Base-by-base conservation (phyloP, 805 yeast species). In the Metschnikowia hibisci region DNA sequence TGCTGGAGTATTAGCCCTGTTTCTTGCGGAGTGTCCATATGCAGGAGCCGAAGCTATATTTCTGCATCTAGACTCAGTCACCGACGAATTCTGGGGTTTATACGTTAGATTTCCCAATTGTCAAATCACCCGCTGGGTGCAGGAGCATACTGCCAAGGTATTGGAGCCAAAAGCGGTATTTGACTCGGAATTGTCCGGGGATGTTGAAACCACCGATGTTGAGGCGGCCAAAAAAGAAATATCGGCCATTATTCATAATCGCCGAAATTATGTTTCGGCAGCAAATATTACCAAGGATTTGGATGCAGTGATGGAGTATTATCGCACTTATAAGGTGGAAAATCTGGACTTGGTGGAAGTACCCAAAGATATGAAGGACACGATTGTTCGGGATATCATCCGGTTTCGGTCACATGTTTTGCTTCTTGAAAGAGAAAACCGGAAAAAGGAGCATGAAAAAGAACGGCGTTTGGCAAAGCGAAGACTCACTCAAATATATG, bases 381-480 rank as follows among this genome's bases (percentile, higher is more conserved):
- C 63, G n/a, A 75, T 81, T 29, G 73, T 68, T 14, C 68, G 69
- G 43, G 79, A 77, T 44, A 73, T 82, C 43, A 66, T 79, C 44
- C 75, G 72, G 47, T 82, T 82, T 55, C 61, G 87, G 53, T 64
- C 80, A 16, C 72, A 71, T 33, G 82, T 81, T 22, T 54, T 79
- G 41, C 71, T 71, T 32, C 60, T 76, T 22, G 86, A 81, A 43
- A 67, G 70, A 41, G 68, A 69, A 36, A 75, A 77, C 35, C 67
- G 83, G 33, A 74, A 71, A 39, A 65, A 65, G 44, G 79, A 78
- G 45, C 55, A 69, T 8, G 61, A 71, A 15, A 64, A 60, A 15
- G 87, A 80, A 48, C 67, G 79, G 34, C 62, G 63, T 31, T 69
- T 73, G 46, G 72, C 82, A 0, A 74, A 74, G 50, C 54, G 62